phyloP scores from a whole-genome alignment of 1,139 yeast species.

The Kluyveromyces marxianus region DNA sequence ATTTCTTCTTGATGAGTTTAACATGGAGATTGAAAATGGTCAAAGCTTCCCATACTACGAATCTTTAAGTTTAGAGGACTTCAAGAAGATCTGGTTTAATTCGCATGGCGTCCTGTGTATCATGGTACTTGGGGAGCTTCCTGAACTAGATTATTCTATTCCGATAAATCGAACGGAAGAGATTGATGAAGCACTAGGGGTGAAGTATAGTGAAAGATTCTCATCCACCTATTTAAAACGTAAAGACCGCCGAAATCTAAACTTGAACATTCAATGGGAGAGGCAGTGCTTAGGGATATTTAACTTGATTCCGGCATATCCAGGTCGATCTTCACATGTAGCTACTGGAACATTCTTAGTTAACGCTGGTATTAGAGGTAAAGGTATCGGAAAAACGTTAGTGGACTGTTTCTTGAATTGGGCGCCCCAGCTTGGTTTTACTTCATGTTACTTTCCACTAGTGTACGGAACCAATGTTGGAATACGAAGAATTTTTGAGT shows the following conservation, averaged over 20 bases:
- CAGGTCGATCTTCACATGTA: constrained; percentile 90
- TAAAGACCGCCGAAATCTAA: constrained; percentile 23
- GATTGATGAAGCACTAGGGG: constrained; percentile 16
- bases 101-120: constrained; percentile 63
- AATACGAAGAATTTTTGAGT: constrained; percentile 71
- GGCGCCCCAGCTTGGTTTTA: constrained; percentile 86
- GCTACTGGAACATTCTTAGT: constrained; percentile 86
- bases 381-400: constrained; percentile 81
- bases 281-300: constrained; percentile 84
- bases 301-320: constrained; percentile 78
- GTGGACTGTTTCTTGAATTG: constrained; percentile 81
- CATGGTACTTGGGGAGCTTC: constrained; percentile 75
- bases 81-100: constrained; percentile 80
- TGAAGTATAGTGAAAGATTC: constrained; percentile 23
- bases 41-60: constrained; percentile 83
- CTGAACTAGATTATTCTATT: constrained; percentile 42
- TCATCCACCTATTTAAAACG: constrained; percentile 21
- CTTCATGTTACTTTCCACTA: constrained; percentile 73
- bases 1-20: constrained; percentile 83
- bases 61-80: constrained; percentile 62
- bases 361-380: constrained; percentile 87
- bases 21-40: constrained; percentile 86
- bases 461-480: constrained; percentile 86
- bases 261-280: constrained; percentile 62
- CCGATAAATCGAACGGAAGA: constrained; percentile 13